Conservation (phyloP, 2,329 filamentous ascomycete genomes). For the Microcyclospora tardicrescens region DNA sequence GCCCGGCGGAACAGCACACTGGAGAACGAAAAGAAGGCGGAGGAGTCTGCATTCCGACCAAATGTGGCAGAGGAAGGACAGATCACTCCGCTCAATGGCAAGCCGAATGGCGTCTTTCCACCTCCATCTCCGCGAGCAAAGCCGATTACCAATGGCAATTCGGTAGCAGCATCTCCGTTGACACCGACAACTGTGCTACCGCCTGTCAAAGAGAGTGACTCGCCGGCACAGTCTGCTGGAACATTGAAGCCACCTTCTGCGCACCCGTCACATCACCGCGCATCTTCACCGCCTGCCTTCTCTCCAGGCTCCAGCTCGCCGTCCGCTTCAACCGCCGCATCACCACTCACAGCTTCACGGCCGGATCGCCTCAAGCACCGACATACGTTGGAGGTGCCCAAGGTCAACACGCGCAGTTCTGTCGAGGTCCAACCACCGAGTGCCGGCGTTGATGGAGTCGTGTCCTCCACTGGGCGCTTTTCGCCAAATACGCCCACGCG, state of each 20-base stretch:
- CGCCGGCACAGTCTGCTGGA: conserved; percentile 11
- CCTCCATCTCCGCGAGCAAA: conserved; percentile 17
- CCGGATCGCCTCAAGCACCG: conserved; percentile 58
- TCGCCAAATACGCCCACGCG: conserved; percentile 54
- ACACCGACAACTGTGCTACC: conserved; percentile 14
- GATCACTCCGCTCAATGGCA: conserved; percentile 29
- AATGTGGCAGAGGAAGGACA: conserved; percentile 33
- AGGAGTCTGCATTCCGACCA: conserved; percentile 13
- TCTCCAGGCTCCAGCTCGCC: conserved; percentile 28
- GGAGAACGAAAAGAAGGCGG: conserved; percentile 18
- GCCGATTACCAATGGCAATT: conserved; percentile 6
- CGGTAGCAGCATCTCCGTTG: conserved; percentile 4
- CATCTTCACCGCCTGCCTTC: conserved; percentile 27
- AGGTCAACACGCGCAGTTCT: conserved; percentile 51
- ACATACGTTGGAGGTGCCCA: conserved; percentile 80
- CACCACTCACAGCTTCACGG: conserved; percentile 30
- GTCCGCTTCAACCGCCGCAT: conserved; percentile 38
- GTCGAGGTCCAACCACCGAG: conserved; percentile 43
- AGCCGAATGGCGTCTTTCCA: conserved; percentile 18
- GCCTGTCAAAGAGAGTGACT: conserved; percentile 16
- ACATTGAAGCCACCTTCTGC: conserved; percentile 16
- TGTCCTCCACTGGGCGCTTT: conserved; percentile 64
- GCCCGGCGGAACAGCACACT: conserved; percentile 16
- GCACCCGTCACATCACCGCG: conserved; percentile 14
- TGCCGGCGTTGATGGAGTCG: conserved; percentile 40